phyloP scores from a whole-genome alignment of 495 filamentous ascomycete species.

The Penicillium turbatum region DNA sequence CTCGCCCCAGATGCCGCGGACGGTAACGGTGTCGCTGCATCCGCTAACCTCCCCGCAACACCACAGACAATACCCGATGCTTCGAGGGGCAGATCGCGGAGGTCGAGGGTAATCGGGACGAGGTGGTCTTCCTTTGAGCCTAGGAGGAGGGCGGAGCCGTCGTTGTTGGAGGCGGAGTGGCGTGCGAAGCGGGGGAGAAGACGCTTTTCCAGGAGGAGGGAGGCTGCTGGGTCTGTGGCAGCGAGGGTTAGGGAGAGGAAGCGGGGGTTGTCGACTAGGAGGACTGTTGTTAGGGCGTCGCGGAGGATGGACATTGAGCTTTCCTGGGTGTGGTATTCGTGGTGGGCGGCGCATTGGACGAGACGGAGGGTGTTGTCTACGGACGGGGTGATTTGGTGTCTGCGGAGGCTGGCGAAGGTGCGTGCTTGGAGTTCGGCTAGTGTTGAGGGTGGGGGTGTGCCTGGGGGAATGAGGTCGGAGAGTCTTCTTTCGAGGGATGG shows the following conservation, averaged over 20 bases:
- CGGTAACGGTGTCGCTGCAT: constrained; percentile 34
- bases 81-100: constrained; percentile 76
- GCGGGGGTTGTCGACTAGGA: constrained; percentile 64
- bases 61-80: constrained; percentile 93
- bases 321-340: constrained; percentile 41
- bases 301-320: constrained; percentile 46
- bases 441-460: constrained; percentile 72
- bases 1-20: constrained; percentile 17
- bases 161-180: constrained; percentile 36
- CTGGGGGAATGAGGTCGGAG: constrained; percentile 45
- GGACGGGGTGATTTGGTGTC: constrained; percentile 66
- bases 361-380: constrained; percentile 66
- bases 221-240: constrained; percentile 71
- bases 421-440: constrained; percentile 73
- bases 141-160: constrained; percentile 55
- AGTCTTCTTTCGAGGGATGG: constrained; percentile 26
- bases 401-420: constrained; percentile 74
- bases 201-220: constrained; percentile 71
- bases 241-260: constrained; percentile 88
- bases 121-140: constrained; percentile 77
- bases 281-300: constrained; percentile 37
- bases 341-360: constrained; percentile 76
- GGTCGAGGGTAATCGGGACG: constrained; percentile 84
- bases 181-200: constrained; percentile 54
- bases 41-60: constrained; percentile 74